Base-by-base conservation (phyloP, 1,284 basidiomycete genomes). In the Ustilago hordei region DNA sequence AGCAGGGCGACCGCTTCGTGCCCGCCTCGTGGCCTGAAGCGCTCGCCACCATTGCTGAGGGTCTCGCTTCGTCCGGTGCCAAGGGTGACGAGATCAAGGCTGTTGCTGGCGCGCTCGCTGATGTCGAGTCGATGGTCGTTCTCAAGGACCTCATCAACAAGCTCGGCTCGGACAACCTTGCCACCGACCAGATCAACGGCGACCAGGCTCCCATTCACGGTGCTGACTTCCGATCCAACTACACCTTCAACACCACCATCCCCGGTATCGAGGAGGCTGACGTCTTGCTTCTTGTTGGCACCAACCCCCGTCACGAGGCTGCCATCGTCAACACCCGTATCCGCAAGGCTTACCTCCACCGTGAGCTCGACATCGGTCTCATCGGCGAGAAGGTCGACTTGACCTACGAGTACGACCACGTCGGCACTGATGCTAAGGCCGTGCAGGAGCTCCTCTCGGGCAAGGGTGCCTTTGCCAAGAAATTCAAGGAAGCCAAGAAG, bases 301-400 rank as follows among this genome's bases (percentile, higher is more conserved):
- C 95, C 63, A 98, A 99, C 88, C 96, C 96, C 13, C 91, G 97
- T 55, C 95, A 98, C 86, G 97, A 99, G 88, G 97, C 95, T 8
- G 93, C 97, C 38, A 95, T 98, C 68, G 89, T 99, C 85, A 99
- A 99, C 90, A 95, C 95, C 12, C 93, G 96, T 79, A 94, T 99
- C 84, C 91, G 96, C 85, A 96, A 95, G 89, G 92, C 91, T 79
- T 99, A 94, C 93, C 87, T 99, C 79, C 92, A 95, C 84, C 91
- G 90, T 23, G 90, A 90, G 64, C 89, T 95, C 59, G 93, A 97
- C 84, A 90, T 98, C 60, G 96, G 93, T 55, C 87, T 97, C 47
- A 92, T 99, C 75, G 96, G 96, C 57, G 93, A 97, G 87, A 90
- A 93, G 62, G 94, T 92, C 53, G 94, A 98, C 85, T 94, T 93